These are phyloP conservation scores for Coemansia interrupta DNA, from an alignment of 192 early-diverging fungal species.

Conservation along the genomic window DNA sequence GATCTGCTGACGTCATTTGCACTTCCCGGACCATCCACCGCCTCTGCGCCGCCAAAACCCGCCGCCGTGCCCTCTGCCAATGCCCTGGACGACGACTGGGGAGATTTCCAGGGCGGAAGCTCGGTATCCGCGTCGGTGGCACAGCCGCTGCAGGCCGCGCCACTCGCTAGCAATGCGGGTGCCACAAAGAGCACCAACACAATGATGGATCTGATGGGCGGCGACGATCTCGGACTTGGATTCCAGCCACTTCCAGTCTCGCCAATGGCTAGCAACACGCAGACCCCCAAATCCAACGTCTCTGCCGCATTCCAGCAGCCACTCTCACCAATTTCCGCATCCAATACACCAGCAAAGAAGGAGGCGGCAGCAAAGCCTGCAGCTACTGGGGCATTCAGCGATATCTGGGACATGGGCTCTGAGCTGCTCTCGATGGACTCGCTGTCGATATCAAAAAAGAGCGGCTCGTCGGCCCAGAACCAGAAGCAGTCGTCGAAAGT, in stretches of 20 bases:
- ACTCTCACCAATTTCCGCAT: conserved; percentile 4
- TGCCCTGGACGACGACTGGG: conserved; percentile 69
- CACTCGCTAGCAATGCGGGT: background rate
- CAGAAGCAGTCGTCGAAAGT: conserved; percentile 7
- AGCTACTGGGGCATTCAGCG: conserved; percentile 35
- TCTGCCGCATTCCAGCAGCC: conserved; percentile 3
- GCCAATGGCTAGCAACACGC: background rate
- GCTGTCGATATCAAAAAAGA: conserved; percentile 57
- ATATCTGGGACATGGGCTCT: conserved; percentile 70
- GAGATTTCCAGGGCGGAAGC: conserved; percentile 61
- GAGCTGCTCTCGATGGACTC: conserved; percentile 69
- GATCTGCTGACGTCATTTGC: conserved; percentile 3
- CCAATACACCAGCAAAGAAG: background rate
- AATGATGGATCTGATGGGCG: conserved; percentile 30
- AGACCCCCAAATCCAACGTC: conserved; percentile 2
- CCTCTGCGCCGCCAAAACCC: conserved; percentile 19
- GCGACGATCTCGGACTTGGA: conserved; percentile 12
- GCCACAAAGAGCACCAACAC: conserved; percentile 10
- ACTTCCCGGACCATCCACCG: conserved; percentile 13
- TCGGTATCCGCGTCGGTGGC: conserved; percentile 7
- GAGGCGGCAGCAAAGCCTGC: conserved; percentile 4
- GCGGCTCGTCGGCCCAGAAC: conserved; percentile 11
- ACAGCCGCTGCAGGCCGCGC: conserved; percentile 14
- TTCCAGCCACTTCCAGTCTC: conserved; percentile 30
- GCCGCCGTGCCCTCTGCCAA: conserved; percentile 14